phyloP scores from a whole-genome alignment of 2,329 filamentous ascomycete genomes.

The Hymenoscyphus occultus region DNA sequence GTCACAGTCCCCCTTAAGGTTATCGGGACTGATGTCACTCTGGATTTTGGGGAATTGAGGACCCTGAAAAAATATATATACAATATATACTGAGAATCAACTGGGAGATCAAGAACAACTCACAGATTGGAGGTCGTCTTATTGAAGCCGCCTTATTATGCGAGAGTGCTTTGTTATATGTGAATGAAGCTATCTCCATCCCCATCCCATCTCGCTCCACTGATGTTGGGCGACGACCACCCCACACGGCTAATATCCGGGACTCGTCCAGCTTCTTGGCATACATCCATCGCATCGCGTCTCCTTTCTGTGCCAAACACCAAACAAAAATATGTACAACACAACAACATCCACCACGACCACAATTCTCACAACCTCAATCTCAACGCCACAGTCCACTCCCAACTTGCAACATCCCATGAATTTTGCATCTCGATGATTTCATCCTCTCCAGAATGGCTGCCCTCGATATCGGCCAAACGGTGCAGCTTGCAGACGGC shows the following conservation, averaged over 20 bases:
- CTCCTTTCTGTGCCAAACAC: not conserved
- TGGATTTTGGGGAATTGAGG: no score
- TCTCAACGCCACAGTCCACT: not conserved
- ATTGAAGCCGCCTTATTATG: no score
- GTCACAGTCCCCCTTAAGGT: not conserved
- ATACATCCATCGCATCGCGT: not conserved
- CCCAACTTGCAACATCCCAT: not conserved
- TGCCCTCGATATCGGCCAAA: conserved; percentile 48
- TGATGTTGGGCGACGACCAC: no score
- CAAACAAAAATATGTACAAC: conserved; percentile 4
- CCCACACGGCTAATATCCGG: no score
- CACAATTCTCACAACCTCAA: not conserved
- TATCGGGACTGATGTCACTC: no score
- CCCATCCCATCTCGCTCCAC: no score
- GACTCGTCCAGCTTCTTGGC: not conserved
- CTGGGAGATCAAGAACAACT: no score
- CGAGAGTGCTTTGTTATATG: no score
- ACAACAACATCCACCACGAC: not conserved
- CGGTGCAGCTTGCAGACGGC: conserved; percentile 72
- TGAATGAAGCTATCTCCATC: no score
- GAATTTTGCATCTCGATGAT: conserved; percentile 19
- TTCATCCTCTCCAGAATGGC: conserved; percentile 44
- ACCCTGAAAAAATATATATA: no score
- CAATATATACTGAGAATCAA: no score
- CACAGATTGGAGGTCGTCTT: no score